Conservation (phyloP, 169 alveolate genomes). For the Plasmodium fragile region DNA sequence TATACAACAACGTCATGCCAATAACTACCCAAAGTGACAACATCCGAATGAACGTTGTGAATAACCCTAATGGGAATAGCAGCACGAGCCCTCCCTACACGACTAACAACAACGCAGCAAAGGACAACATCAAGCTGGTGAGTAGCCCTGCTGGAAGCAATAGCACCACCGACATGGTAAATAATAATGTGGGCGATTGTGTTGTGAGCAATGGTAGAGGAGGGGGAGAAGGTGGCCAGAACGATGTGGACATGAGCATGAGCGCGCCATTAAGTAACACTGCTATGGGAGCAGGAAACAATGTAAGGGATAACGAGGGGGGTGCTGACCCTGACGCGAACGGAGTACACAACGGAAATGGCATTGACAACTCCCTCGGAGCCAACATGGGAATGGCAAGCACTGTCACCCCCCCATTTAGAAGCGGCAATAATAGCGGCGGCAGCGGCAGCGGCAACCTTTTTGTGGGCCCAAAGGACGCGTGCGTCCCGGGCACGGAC, state of each 20-base stretch:
- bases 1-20: background rate
- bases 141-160: background rate
- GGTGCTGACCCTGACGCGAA: background rate
- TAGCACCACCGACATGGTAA: slow-evolving; percentile 16
- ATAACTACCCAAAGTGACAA: background rate
- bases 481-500: background rate
- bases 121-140: background rate
- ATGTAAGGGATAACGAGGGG: background rate
- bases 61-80: background rate
- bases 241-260: background rate
- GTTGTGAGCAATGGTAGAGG: background rate
- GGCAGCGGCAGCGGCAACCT: background rate
- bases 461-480: background rate
- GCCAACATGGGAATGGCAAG: background rate
- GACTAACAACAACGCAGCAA: background rate
- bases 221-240: background rate
- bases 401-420: background rate
- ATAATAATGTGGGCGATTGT: background rate
- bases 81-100: background rate
- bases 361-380: background rate
- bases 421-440: background rate
- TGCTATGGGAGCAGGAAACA: background rate
- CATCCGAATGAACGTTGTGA: background rate
- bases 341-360: background rate
- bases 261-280: background rate